Base-by-base conservation (phyloP, 2,329 filamentous ascomycete genomes). In the Exophiala aquamarina region DNA sequence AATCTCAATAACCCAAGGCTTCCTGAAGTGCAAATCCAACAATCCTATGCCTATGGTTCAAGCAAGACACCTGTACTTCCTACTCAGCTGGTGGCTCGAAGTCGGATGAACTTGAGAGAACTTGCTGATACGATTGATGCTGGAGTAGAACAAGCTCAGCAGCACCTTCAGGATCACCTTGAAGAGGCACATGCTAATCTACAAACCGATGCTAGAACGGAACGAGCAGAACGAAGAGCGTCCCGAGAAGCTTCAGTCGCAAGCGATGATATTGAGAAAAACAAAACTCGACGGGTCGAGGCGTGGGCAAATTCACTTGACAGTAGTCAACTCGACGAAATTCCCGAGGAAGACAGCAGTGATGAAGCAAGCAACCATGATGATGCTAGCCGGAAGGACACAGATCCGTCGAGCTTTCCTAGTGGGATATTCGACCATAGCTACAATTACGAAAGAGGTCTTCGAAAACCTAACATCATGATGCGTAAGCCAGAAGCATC, bases 11-110 rank as follows among this genome's bases (percentile, higher is more conserved):
- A 61, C 50, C 61, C 63, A 33, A 52, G 47, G 41, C 55, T 71
- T 26, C 68, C 68, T 5, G 60, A 63, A 40, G 57, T 71, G 38
- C 65, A 67, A 32, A 64, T 64, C 18, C 65, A 66, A 43, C 63
- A 65, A 36, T 70, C 69, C 1, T 70, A 66, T 46, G 66, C 66
- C 11, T 71, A 71, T 60, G 69, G 69, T 20, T 64, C 67, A 6
- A 62, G 61, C 15, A 61, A 62, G 17, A 63, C 64, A 10, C 61
- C 66, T 13, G 56, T 61, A 18, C 55, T 71, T 15, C 68, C 69
- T 8, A 60, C 61, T 36, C 61, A 62, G 53, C 57, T 70, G 19
- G 50, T 59, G n/a, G 52, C 61, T 3, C 56, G 63, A 28, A 59
- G 62, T 11, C 55, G 56, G 4, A 62, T 64, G 55, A 60, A 59